phyloP scores from a whole-genome alignment of 306 rosid species.

The Quercus aquifolioides region DNA sequence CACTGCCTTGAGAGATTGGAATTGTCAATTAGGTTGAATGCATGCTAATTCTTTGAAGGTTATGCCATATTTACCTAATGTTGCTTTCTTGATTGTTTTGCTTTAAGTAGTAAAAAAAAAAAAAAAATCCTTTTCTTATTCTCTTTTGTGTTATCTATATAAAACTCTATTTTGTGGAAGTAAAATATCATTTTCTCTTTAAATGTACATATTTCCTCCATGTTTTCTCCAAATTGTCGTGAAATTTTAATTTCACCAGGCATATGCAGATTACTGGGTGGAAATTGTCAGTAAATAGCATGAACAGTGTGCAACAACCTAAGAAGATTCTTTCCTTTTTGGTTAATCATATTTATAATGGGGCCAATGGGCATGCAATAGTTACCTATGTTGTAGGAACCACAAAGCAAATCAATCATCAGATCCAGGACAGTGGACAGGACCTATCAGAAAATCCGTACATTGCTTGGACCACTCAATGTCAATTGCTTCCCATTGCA shows the following conservation, averaged over 20 bases:
- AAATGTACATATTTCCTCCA: too few relatives aligned
- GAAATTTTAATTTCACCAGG: too few relatives aligned
- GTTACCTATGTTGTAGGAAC: conserved; percentile 44
- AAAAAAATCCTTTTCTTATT: too few relatives aligned
- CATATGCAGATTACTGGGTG: conserved; percentile 38
- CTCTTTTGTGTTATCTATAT: too few relatives aligned
- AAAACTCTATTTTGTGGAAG: too few relatives aligned
- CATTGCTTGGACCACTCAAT: conserved; percentile 49
- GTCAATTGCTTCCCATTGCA: too few relatives aligned
- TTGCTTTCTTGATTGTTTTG: background rate
- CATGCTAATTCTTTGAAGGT: too few relatives aligned
- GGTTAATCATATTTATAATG: background rate
- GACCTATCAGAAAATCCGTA: conserved; percentile 58
- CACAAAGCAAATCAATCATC: conserved; percentile 91
- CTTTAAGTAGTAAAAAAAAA: too few relatives aligned
- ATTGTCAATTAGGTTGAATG: conserved; percentile 21
- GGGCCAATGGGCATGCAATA: background rate
- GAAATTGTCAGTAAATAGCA: conserved; percentile 50
- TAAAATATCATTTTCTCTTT: too few relatives aligned
- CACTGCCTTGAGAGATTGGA: conserved; percentile 96
- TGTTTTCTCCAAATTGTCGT: too few relatives aligned
- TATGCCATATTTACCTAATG: too few relatives aligned
- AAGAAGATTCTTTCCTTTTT: background rate
- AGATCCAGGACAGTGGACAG: conserved; percentile 40
- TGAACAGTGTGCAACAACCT: background rate